Percentiles rank a stretch among this genome's conserved stretches.
phyloP scores from a whole-genome alignment of 2,329 filamentous ascomycete species.

The Diaporthe aspalathi region DNA sequence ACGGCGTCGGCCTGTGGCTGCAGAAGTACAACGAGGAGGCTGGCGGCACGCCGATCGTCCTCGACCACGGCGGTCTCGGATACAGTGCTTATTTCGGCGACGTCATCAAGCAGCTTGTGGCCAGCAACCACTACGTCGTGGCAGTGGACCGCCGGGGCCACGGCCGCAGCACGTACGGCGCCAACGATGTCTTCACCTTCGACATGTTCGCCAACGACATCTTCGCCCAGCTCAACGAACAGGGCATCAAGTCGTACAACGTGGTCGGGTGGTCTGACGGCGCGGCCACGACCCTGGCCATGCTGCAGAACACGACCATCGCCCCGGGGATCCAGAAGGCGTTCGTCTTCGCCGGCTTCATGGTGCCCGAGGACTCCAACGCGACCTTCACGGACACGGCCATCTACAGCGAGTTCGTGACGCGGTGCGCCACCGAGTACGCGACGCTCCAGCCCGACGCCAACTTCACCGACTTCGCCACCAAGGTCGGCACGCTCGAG shows the following conservation, averaged over 20 bases:
- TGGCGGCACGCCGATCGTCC: conserved; percentile 50
- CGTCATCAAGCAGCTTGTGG: conserved; percentile 50
- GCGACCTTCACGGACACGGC: conserved; percentile 48
- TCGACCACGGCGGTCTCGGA: conserved; percentile 55
- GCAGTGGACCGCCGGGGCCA: conserved; percentile 56
- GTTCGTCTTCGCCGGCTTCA: conserved; percentile 53
- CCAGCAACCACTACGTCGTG: conserved; percentile 51
- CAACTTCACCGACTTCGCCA: conserved; percentile 52
- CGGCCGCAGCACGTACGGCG: conserved; percentile 52
- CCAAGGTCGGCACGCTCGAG: conserved; percentile 52
- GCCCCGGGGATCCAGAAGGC: conserved; percentile 51
- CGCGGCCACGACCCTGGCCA: conserved; percentile 52
- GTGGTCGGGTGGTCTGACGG: conserved; percentile 57
- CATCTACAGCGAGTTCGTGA: conserved; percentile 51
- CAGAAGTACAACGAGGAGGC: conserved; percentile 52
- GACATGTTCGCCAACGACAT: conserved; percentile 53
- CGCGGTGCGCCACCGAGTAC: conserved; percentile 52
- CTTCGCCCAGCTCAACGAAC: conserved; percentile 46
- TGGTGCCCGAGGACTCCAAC: conserved; percentile 50
- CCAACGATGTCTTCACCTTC: conserved; percentile 52
- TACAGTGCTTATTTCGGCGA: conserved; percentile 55
- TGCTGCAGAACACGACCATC: conserved; percentile 49
- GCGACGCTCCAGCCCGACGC: conserved; percentile 49
- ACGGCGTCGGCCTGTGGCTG: conserved; percentile 55
- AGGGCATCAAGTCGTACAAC: conserved; percentile 48